Evolutionary conservation across 2,329 filamentous ascomycete species (phyloP).

Genomic region (Exutisphaerella laricina): DNA sequence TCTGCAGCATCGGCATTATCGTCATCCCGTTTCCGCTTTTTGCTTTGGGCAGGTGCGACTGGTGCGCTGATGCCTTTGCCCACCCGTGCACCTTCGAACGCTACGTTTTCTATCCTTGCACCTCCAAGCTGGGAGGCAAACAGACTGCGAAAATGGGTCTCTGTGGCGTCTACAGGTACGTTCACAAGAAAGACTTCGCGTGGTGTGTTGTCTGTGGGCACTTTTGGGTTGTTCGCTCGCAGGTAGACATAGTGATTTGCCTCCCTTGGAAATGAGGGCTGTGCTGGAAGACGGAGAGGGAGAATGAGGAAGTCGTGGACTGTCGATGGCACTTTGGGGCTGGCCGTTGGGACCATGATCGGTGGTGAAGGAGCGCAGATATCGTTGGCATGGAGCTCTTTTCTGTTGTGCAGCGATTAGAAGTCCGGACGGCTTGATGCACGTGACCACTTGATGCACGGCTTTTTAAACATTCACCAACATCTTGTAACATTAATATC

Average conservation of each 20-base stretch:
- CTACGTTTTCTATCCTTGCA: slow-evolving; percentile 69
- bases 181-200: slow-evolving; percentile 90
- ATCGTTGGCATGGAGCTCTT: too few species aligned
- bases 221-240: slow-evolving; percentile 73
- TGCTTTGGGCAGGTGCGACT: slow-evolving; percentile 37
- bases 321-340: slow-evolving; percentile 20
- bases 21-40: slow-evolving; percentile 51
- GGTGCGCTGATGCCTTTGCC: slow-evolving; percentile 34
- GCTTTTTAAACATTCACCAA: too few species aligned
- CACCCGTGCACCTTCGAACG: slow-evolving; percentile 62
- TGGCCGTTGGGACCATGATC: slow-evolving; percentile 4
- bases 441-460: too few species aligned
- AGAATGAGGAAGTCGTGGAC: slow-evolving; percentile 63
- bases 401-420: too few species aligned
- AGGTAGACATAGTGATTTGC: slow-evolving; percentile 81
- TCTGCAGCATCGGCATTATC: slow-evolving; percentile 44
- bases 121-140: slow-evolving; percentile 70
- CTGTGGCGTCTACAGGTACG: slow-evolving; percentile 76
- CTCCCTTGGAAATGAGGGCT: slow-evolving; percentile 56
- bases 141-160: slow-evolving; percentile 66
- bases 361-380: too few species aligned
- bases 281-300: slow-evolving; percentile 59
- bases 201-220: slow-evolving; percentile 64
- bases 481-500: too few species aligned
- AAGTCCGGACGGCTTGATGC: too few species aligned